Evolutionary conservation across 2,329 filamentous ascomycete genomes (phyloP).

Genomic region (Aspergillus brunneoviolaceus): DNA sequence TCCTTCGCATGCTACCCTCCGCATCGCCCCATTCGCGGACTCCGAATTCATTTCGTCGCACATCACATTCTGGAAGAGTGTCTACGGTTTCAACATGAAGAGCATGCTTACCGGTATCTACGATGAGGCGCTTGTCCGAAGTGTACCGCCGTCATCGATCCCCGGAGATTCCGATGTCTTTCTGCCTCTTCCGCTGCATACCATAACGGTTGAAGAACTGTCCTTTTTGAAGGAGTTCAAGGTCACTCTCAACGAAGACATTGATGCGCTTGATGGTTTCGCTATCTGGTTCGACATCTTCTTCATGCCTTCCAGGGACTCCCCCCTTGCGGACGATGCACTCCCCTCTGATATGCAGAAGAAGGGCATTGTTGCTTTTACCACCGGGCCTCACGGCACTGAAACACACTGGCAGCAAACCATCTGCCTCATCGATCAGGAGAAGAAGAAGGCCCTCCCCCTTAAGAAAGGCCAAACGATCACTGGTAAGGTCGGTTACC

Average conservation of each 20-base stretch:
- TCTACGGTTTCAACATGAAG: constrained; percentile 94
- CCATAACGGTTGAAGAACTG: constrained; percentile 68
- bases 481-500: constrained; percentile 67
- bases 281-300: constrained; percentile 93
- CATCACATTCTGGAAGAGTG: constrained; percentile 82
- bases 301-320: constrained; percentile 66
- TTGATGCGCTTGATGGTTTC: constrained; percentile 78
- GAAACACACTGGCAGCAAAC: constrained; percentile 92
- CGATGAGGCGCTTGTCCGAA: constrained; percentile 76
- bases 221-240: constrained; percentile 70
- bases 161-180: constrained; percentile 62
- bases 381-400: constrained; percentile 73
- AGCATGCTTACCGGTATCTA: constrained; percentile 82
- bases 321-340: constrained; percentile 55
- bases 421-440: constrained; percentile 66
- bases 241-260: constrained; percentile 59
- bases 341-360: constrained; percentile 61
- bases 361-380: constrained; percentile 72
- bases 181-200: constrained; percentile 74
- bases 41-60: constrained; percentile 74
- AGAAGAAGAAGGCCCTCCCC: constrained; percentile 47
- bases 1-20: constrained; percentile 79
- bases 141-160: constrained; percentile 61
- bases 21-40: constrained; percentile 77
- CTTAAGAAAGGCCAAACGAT: constrained; percentile 59